Conservation (phyloP, 441 rosid genomes). For the Adansonia rubrostipa region DNA sequence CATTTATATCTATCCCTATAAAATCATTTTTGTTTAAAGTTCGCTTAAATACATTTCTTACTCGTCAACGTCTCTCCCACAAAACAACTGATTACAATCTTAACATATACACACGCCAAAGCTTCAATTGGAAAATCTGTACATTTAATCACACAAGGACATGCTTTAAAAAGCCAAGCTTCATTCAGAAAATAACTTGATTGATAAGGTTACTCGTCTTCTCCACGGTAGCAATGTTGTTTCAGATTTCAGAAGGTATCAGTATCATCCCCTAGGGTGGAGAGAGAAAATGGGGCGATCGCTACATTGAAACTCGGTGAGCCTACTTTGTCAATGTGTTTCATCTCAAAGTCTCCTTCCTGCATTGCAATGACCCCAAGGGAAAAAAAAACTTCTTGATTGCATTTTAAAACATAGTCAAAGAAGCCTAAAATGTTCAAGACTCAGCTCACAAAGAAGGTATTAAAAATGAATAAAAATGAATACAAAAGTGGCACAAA, state of each 20-base stretch:
- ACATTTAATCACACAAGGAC: slow-evolving; percentile 18
- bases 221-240: neutral
- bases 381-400: neutral
- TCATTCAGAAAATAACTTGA: slow-evolving; percentile 19
- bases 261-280: slow-evolving; percentile 54
- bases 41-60: slow-evolving; percentile 6
- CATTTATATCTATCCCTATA: neutral
- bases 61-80: too few species aligned
- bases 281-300: slow-evolving; percentile 61
- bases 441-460: neutral
- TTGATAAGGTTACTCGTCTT: slow-evolving; percentile 3
- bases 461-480: neutral
- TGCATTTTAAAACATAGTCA: neutral
- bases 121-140: slow-evolving; percentile 8
- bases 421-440: neutral
- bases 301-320: slow-evolving; percentile 61
- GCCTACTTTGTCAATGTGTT: slow-evolving; percentile 58
- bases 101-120: neutral
- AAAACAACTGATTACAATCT: neutral
- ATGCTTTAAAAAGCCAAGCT: slow-evolving; percentile 14
- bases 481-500: neutral
- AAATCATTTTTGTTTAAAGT: neutral
- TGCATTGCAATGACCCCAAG: slow-evolving; percentile 32
- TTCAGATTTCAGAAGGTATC: slow-evolving; percentile 39
- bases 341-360: slow-evolving; percentile 90